A percentile compares a stretch with the other conserved stretches of the same genome.
Evolutionary conservation across 768 basidiomycete species (phyloP).

Genomic region (Myochromella boudieri): DNA sequence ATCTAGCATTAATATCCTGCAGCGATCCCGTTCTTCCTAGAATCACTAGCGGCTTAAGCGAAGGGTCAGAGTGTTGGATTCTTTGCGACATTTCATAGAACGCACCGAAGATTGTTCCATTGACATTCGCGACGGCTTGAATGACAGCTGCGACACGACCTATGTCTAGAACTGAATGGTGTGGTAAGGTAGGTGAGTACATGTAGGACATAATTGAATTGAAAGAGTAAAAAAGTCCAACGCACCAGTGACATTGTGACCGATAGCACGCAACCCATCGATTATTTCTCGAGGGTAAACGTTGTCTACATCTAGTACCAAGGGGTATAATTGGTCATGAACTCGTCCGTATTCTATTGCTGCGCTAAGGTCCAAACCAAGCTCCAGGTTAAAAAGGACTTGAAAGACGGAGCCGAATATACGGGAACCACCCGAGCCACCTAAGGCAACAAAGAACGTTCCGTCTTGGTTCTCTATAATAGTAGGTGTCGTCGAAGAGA

Average conservation of each 20-base stretch:
- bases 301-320: slow-evolving; percentile 57
- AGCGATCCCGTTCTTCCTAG: slow-evolving; percentile 90
- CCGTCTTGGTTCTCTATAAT: slow-evolving; percentile 80
- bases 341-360: slow-evolving; percentile 86
- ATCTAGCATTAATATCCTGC: slow-evolving; percentile 69
- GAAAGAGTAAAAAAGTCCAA: background rate
- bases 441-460: slow-evolving; percentile 69
- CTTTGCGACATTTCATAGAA: slow-evolving; percentile 8
- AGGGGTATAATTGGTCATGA: slow-evolving; percentile 85
- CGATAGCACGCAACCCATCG: slow-evolving; percentile 51
- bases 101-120: slow-evolving; percentile 66
- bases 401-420: slow-evolving; percentile 85
- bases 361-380: slow-evolving; percentile 75
- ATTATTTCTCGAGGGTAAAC: slow-evolving; percentile 58
- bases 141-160: slow-evolving; percentile 76
- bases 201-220: background rate
- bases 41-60: slow-evolving; percentile 77
- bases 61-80: slow-evolving; percentile 6
- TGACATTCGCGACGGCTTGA: slow-evolving; percentile 57
- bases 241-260: slow-evolving; percentile 73
- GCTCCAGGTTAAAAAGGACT: slow-evolving; percentile 73
- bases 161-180: slow-evolving; percentile 61
- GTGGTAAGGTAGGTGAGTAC: too few relatives aligned
- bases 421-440: slow-evolving; percentile 85
- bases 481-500: slow-evolving; percentile 82